Base-by-base conservation (phyloP, 495 filamentous ascomycete species). In the Penicillium waksmanii region DNA sequence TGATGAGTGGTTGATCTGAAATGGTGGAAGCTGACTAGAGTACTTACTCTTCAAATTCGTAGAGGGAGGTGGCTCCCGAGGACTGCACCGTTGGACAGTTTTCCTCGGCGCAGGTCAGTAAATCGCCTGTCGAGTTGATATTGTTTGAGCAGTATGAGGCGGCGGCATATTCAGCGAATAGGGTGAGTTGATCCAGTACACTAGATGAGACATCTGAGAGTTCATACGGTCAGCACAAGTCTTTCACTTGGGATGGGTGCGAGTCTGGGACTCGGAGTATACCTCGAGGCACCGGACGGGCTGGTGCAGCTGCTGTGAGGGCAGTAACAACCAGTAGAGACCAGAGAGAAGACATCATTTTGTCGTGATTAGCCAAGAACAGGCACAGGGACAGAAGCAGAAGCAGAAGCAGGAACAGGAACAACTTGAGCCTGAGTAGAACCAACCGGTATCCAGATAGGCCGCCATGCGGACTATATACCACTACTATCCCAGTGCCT, bases 141-240 rank as follows among this genome's bases (percentile, higher is more conserved):
- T 87, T 79, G 42, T 56, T 76, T 36, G 83, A 77, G 70, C 91
- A 95, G 70, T 90, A 92, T 5, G 85, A 75, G 0, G 90, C 87
- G 0, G 80, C 87, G 2, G 89, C 77, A 69, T 87, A 94, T 66
- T 94, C 84, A 15, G 87, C 82, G 67, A 82, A 90, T 60, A 91
- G 75, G 4, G 79, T 72, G 47, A 94, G 73, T 42, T 82, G 75
- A 21, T 68, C 49, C 9, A 74, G 48, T 23, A 66, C 62, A 25
- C 58, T 51, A 9, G 66, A 40, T 3, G 73, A 71, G 50, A 79
- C 70, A 57, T 69, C 75, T 76, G 40, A 19, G 0, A 15, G 33
- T 6, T 6, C 5, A 2, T 31, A 31, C 27, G n/a, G 23, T 50
- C 21, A 50, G 47, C 10, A n/a, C 21, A 12, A 21, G 6, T n/a